Evolutionary conservation across 495 filamentous ascomycete genomes (phyloP).

Genomic region (Aspergillus nidulans): DNA sequence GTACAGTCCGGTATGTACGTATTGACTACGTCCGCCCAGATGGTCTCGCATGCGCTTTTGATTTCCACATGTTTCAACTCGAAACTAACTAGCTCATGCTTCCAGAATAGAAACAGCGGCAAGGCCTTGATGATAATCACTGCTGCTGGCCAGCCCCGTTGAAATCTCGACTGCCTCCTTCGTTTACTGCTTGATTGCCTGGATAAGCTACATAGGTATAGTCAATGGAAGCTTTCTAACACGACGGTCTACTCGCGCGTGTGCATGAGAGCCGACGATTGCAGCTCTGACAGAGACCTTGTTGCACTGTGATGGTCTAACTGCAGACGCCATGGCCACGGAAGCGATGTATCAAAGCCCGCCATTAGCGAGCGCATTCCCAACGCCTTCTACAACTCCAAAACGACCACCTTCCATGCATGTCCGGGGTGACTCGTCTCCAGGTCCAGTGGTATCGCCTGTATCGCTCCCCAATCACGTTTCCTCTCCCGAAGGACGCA

Average conservation of each 20-base stretch:
- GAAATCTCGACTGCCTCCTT: background rate
- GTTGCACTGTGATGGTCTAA: slow-evolving; percentile 7
- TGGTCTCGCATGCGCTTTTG: background rate
- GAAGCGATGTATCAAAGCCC: slow-evolving; percentile 19
- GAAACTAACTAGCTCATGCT: slow-evolving; percentile 3
- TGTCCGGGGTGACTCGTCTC: slow-evolving; percentile 50
- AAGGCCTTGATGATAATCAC: slow-evolving; percentile 1
- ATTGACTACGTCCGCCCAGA: slow-evolving; percentile 1
- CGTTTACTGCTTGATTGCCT: background rate
- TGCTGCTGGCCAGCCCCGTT: slow-evolving; percentile 25
- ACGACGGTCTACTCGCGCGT: background rate
- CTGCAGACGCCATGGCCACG: slow-evolving; percentile 25
- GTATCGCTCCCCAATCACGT: slow-evolving; percentile 49
- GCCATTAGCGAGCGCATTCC: slow-evolving; percentile 42
- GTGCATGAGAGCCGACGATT: background rate
- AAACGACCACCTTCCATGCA: slow-evolving; percentile 56
- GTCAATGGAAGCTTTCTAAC: slow-evolving; percentile 10
- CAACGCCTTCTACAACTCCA: slow-evolving; percentile 63
- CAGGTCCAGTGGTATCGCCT: slow-evolving; percentile 54
- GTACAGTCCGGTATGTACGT: slow-evolving; percentile 7
- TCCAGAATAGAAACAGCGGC: slow-evolving; percentile 9
- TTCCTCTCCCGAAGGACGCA: slow-evolving; percentile 38
- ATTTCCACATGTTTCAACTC: slow-evolving; percentile 2
- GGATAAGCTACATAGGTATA: slow-evolving; percentile 6
- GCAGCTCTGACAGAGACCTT: slow-evolving; percentile 4